Evolutionary conservation across 176 grass and related monocot genomes (phyloP).

Genomic region (Dactylis glomerata): DNA sequence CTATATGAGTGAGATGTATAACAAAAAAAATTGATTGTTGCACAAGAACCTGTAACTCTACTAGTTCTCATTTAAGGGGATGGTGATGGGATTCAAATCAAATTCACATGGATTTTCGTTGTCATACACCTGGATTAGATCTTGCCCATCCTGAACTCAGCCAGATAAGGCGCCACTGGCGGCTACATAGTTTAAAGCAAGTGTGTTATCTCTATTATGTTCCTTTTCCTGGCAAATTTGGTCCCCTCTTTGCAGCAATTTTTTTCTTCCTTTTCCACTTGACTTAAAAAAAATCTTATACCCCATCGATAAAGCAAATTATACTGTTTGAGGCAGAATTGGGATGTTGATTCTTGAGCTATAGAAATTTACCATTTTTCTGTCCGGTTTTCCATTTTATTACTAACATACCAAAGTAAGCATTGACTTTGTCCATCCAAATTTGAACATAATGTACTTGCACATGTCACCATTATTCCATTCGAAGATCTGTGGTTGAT

Average conservation of each 20-base stretch:
- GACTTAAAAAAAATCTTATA: background rate
- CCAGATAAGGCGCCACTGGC: background rate
- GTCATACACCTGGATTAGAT: background rate
- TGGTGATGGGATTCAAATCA: background rate
- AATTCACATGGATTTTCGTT: slow-evolving; percentile 6
- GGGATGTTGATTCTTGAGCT: background rate
- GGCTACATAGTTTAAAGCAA: background rate
- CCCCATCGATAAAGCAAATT: background rate
- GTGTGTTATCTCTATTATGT: background rate
- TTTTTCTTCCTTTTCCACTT: background rate
- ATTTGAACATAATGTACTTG: background rate
- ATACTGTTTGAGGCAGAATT: background rate
- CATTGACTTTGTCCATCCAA: background rate
- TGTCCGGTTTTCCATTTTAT: background rate
- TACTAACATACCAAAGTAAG: background rate
- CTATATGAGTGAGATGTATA: background rate
- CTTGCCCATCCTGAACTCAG: background rate
- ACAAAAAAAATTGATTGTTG: background rate
- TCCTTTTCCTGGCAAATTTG: background rate
- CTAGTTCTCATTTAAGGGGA: background rate
- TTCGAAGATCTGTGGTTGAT: background rate
- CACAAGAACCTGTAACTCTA: background rate
- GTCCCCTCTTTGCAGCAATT: background rate
- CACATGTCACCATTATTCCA: background rate
- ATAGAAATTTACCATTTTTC: background rate